A percentile compares a stretch with the other conserved stretches of the same genome.
These are phyloP conservation scores for Coemansia reversa DNA, from an alignment of 192 early-diverging fungal genomes.

Conservation along the genomic window DNA sequence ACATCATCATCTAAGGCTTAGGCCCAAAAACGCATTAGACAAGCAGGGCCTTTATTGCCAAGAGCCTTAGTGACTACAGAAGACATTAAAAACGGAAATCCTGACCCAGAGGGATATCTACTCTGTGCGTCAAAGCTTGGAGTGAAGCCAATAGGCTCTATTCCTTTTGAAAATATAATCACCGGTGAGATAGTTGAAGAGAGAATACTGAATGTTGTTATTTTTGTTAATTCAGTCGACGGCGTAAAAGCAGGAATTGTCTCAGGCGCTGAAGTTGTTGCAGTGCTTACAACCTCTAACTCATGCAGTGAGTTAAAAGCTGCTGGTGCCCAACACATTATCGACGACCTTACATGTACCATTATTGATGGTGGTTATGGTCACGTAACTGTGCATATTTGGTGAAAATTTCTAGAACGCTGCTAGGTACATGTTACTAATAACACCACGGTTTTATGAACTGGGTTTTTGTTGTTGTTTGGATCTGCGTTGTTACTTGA, in stretches of 20 bases:
- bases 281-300: conserved; percentile 30
- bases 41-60: conserved; percentile 27
- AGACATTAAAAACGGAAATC: conserved; percentile 23
- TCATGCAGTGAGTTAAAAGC: conserved; percentile 5
- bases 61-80: conserved; percentile 20
- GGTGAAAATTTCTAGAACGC: background rate
- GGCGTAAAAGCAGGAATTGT: conserved; percentile 33
- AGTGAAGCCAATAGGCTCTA: conserved; percentile 1
- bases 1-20: conserved; percentile 25
- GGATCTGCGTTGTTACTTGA: too few species aligned
- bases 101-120: conserved; percentile 29
- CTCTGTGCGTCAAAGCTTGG: conserved; percentile 21
- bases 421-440: too few species aligned
- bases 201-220: conserved; percentile 21
- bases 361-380: conserved; percentile 7
- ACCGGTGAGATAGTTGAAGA: too few species aligned
- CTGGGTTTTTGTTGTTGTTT: too few species aligned
- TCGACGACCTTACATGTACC: conserved; percentile 21
- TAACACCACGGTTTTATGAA: too few species aligned
- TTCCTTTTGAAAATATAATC: too few species aligned
- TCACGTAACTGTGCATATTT: background rate
- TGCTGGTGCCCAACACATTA: conserved; percentile 30
- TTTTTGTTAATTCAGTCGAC: conserved; percentile 43
- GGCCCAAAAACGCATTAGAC: conserved; percentile 23
- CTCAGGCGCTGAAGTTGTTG: conserved; percentile 32